phyloP scores from a whole-genome alignment of 148 eudicot species.

The Camellia japonica region DNA sequence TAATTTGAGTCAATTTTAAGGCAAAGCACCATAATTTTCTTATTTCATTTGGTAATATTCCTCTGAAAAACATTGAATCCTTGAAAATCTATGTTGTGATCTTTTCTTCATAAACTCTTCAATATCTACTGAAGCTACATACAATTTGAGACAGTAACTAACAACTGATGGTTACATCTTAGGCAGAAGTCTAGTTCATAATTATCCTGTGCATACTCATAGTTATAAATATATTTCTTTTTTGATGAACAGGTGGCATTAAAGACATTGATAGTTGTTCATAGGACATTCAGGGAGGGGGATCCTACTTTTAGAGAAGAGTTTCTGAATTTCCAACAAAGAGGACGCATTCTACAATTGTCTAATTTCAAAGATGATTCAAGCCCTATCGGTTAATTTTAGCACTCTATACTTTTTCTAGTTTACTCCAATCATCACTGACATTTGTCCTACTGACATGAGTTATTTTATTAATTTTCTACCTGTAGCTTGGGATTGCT shows the following conservation, averaged over 20 bases:
- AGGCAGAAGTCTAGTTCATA: neutral
- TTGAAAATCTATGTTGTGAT: neutral
- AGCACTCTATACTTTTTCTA: neutral
- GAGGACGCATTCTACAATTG: constrained; percentile 72
- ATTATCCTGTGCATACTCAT: neutral
- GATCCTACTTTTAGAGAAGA: constrained; percentile 98
- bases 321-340: constrained; percentile 75
- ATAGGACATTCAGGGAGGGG: constrained; percentile 86
- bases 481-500: constrained; percentile 92
- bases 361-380: constrained; percentile 98
- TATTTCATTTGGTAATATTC: neutral
- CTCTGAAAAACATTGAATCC: neutral
- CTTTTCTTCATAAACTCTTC: neutral
- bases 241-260: constrained; percentile 76
- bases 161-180: neutral
- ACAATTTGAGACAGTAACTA: neutral
- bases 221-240: neutral
- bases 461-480: constrained; percentile 1
- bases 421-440: neutral
- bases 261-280: constrained; percentile 88
- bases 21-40: neutral
- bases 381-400: constrained; percentile 74
- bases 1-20: too few species aligned
- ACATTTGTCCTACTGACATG: neutral
- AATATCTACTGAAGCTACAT: neutral